Evolutionary conservation across 73 alveolate species (phyloP).

Genomic region (Paramecium octaurelia): DNA sequence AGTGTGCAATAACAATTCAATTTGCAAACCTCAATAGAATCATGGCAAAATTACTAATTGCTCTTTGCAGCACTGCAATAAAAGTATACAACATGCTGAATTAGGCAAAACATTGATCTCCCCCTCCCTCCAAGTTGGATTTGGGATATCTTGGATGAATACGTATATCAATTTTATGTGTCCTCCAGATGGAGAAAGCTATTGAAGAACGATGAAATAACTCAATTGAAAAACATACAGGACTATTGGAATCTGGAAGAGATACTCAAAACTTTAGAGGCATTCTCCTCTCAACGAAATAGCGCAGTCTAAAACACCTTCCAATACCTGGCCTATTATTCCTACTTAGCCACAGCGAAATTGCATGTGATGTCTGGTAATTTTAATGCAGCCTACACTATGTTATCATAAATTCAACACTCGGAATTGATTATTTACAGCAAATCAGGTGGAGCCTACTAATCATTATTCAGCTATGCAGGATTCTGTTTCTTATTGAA

Average conservation of each 20-base stretch:
- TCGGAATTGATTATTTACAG: not conserved
- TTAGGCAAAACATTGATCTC: not conserved
- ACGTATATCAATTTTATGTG: not conserved
- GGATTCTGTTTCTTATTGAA: not conserved
- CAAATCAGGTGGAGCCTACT: slow-evolving; percentile 2
- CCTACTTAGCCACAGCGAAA: not conserved
- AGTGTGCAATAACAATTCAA: not conserved
- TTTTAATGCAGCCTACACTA: not conserved
- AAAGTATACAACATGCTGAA: not conserved
- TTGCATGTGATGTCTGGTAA: not conserved
- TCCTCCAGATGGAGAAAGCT: slow-evolving; percentile 38
- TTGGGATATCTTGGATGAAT: slow-evolving; percentile 31
- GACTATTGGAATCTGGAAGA: slow-evolving; percentile 32
- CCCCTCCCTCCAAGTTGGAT: slow-evolving; percentile 37
- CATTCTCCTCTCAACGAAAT: not conserved
- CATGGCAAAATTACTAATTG: slow-evolving; percentile 25
- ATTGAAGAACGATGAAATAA: not conserved
- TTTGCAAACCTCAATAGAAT: not conserved
- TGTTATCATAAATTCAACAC: not conserved
- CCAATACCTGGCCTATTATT: not conserved
- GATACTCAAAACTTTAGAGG: not conserved
- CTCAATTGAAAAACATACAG: not conserved
- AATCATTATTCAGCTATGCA: not conserved
- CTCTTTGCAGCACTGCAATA: not conserved
- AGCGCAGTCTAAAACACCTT: not conserved